Base-by-base conservation (phyloP, 257 asterid genomes). In the Scutellaria baicalensis region DNA sequence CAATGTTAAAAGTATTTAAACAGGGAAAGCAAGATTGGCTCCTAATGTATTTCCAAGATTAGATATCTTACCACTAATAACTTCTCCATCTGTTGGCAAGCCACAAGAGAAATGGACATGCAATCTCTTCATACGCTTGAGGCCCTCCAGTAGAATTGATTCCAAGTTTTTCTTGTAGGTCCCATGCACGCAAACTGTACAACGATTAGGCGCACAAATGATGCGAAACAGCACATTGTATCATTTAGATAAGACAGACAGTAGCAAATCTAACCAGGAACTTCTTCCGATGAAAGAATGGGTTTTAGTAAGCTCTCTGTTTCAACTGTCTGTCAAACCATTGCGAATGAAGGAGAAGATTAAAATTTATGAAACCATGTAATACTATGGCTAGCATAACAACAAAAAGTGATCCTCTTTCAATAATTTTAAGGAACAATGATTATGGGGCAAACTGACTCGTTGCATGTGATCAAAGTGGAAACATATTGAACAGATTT, bases 21-120 rank as follows among this genome's bases (percentile, higher is more conserved):
- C 52, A 48, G 38, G 16, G 13, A 48, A 60, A 13, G 33, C 5
- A 31, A 43, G 20, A 17, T 16, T 17, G 27, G 23, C 49, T 43
- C n/a, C 49, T 18, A 56, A 27, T 6, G 3, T 50, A 35, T 21
- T 49, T 52, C 48, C 55, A 62, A 6, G 38, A 40, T 48, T 6
- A 60, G 20, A 58, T 16, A 68, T 70, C 91, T 78, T 81, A 93
- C 99, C 97, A 54, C 99, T 94, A 71, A 89, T 83, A 68, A 94
- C 95, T 80, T 78, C 87, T 18, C 87, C 95, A 72, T 91, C 96
- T 20, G 86, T 78, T 20, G 99, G 99, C 85, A 94, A 80, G 75
- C 97, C 97, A 72, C 90, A 84, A 16, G 97, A 88, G 85, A 94
- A 94, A 84, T 94, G 99, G 45, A 89, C 89, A 38, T 91, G 99